Percentiles rank a stretch among this genome's conserved stretches.
These are phyloP conservation scores for Beauveria caledonica DNA, from an alignment of 2,329 filamentous ascomycete genomes.

Conservation along the genomic window DNA sequence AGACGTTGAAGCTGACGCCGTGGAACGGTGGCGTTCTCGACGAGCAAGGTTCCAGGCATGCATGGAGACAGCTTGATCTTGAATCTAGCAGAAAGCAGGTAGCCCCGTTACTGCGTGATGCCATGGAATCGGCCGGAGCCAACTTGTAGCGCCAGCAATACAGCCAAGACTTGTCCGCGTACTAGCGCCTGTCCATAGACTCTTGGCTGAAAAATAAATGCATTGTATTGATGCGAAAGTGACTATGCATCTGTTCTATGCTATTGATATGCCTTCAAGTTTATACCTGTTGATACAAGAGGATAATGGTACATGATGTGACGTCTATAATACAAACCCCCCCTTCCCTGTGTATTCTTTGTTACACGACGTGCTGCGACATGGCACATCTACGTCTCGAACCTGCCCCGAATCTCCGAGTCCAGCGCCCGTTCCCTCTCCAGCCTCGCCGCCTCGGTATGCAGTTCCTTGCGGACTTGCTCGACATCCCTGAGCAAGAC, in stretches of 20 bases:
- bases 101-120: constrained; percentile 55
- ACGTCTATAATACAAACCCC: background rate
- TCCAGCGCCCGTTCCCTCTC: constrained; percentile 6
- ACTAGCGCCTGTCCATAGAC: background rate
- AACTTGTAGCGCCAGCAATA: constrained; percentile 1
- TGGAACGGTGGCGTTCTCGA: constrained; percentile 46
- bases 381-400: background rate
- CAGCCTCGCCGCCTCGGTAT: background rate
- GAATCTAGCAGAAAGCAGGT: constrained; percentile 61
- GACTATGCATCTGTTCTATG: background rate
- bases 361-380: background rate
- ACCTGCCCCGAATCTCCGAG: background rate
- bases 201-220: background rate
- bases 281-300: constrained; percentile 1
- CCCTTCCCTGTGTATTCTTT: background rate
- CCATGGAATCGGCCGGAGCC: constrained; percentile 29
- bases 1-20: constrained; percentile 45
- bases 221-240: background rate
- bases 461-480: constrained; percentile 10
- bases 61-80: constrained; percentile 59
- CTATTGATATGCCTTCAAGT: background rate
- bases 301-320: background rate
- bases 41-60: constrained; percentile 40
- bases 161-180: background rate
- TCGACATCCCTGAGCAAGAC: constrained; percentile 26